Percentiles rank a stretch among this genome's conserved stretches.
These are phyloP conservation scores for Acanthamoeba healyi DNA, from an alignment of 208 protist genomes.

Conservation along the genomic window DNA sequence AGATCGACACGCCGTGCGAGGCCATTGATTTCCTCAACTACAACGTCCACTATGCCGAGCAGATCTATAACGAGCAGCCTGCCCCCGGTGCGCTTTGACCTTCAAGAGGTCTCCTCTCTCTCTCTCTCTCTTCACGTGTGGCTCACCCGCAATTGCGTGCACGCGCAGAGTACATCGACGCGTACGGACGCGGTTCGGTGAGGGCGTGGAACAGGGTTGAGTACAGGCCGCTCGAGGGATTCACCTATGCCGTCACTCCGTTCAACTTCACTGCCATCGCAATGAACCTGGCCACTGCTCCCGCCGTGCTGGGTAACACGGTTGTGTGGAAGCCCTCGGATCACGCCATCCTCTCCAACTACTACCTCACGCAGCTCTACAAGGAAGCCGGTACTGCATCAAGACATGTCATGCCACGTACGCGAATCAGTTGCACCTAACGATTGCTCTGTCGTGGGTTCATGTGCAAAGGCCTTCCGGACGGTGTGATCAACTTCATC, in stretches of 20 bases:
- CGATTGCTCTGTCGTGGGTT: not conserved
- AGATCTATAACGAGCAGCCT: constrained; percentile 87
- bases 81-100: not conserved
- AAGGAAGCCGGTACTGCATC: constrained; percentile 89
- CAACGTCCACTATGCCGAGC: constrained; percentile 96
- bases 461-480: constrained; percentile 92
- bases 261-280: constrained; percentile 99
- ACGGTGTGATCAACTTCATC: constrained; percentile 94
- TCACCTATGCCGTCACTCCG: constrained; percentile 95
- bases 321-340: constrained; percentile 97
- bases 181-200: constrained; percentile 46
- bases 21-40: constrained; percentile 97
- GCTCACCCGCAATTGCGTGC: too few species aligned
- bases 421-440: not conserved
- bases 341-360: constrained; percentile 94
- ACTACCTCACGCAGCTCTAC: constrained; percentile 94
- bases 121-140: not conserved
- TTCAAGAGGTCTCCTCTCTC: not conserved
- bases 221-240: constrained; percentile 97
- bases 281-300: constrained; percentile 95
- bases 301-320: constrained; percentile 98
- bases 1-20: constrained; percentile 97
- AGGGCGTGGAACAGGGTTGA: constrained; percentile 96
- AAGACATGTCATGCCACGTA: too few species aligned
- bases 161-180: constrained; percentile 27